These are phyloP conservation scores for Sclerotinia subarctica DNA, from an alignment of 2,329 filamentous ascomycete species.

Conservation along the genomic window DNA sequence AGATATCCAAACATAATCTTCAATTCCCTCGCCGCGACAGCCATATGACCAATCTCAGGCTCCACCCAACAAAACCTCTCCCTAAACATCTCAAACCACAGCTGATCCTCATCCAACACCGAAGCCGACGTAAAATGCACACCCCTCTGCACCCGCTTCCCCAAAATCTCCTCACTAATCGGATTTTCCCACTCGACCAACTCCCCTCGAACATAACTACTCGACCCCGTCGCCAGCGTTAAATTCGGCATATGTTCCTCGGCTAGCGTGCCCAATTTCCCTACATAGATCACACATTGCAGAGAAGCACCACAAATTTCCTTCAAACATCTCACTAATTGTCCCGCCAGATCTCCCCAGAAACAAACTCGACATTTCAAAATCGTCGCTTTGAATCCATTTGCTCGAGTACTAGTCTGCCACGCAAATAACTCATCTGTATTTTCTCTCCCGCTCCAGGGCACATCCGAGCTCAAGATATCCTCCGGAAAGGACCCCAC, in stretches of 20 bases:
- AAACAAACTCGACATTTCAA: conserved; percentile 1
- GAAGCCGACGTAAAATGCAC: conserved; percentile 1
- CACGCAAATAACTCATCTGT: background rate
- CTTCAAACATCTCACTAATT: background rate
- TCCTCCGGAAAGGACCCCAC: background rate
- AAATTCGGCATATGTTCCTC: background rate
- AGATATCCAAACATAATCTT: background rate
- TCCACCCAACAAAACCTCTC: background rate
- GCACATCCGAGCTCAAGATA: background rate
- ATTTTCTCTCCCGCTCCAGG: background rate
- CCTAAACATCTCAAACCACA: background rate
- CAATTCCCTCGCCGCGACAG: background rate
- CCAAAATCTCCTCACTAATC: background rate
- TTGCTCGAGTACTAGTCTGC: background rate
- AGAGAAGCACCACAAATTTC: background rate
- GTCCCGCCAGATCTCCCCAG: background rate
- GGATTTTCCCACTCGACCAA: background rate
- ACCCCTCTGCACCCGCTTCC: background rate
- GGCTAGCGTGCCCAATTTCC: background rate
- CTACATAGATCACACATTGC: background rate
- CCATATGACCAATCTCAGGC: conserved; percentile 9
- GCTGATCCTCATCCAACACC: background rate
- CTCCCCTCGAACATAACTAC: background rate
- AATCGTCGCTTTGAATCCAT: background rate
- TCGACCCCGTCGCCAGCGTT: background rate